Conservation (phyloP, 2,329 filamentous ascomycete genomes). For the Didymella exigua region DNA sequence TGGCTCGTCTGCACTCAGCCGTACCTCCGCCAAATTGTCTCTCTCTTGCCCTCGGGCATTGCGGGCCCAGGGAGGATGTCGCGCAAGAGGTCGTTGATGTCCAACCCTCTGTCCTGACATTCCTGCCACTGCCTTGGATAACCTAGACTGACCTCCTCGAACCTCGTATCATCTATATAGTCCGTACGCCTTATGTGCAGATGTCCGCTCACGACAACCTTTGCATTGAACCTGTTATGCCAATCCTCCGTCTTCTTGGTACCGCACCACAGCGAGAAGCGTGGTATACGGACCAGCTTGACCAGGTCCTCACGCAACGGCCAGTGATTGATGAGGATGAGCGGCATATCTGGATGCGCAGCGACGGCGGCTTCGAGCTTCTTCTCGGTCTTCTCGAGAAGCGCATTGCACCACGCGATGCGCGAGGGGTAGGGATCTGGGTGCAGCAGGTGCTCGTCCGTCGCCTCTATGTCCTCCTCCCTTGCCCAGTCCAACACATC, state of each 20-base stretch:
- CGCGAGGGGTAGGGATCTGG: slow-evolving; percentile 53
- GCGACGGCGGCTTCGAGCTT: slow-evolving; percentile 47
- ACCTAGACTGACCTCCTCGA: slow-evolving; percentile 56
- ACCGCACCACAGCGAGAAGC: slow-evolving; percentile 56
- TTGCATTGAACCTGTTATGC: slow-evolving; percentile 54
- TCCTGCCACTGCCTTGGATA: slow-evolving; percentile 56
- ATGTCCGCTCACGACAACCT: slow-evolving; percentile 55
- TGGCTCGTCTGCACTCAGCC: slow-evolving; percentile 19
- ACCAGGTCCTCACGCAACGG: slow-evolving; percentile 54
- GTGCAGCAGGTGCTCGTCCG: slow-evolving; percentile 54
- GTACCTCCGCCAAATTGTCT: slow-evolving; percentile 39
- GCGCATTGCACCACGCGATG: slow-evolving; percentile 53
- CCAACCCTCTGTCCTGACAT: slow-evolving; percentile 49
- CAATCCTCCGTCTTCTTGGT: slow-evolving; percentile 55
- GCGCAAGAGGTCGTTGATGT: slow-evolving; percentile 53
- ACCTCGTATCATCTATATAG: slow-evolving; percentile 54
- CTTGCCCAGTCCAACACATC: slow-evolving; percentile 55
- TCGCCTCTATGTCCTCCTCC: slow-evolving; percentile 54
- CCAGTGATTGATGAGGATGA: slow-evolving; percentile 56
- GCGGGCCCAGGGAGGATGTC: slow-evolving; percentile 54
- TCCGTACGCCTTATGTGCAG: slow-evolving; percentile 55
- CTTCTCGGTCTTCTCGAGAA: slow-evolving; percentile 49
- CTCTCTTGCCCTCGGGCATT: slow-evolving; percentile 31
- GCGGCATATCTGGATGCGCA: slow-evolving; percentile 39
- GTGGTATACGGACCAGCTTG: slow-evolving; percentile 50